Percentiles rank a stretch among this genome's conserved stretches.
These are phyloP conservation scores for Ganoderma sinense DNA, from an alignment of 1,284 basidiomycete genomes.

Conservation along the genomic window DNA sequence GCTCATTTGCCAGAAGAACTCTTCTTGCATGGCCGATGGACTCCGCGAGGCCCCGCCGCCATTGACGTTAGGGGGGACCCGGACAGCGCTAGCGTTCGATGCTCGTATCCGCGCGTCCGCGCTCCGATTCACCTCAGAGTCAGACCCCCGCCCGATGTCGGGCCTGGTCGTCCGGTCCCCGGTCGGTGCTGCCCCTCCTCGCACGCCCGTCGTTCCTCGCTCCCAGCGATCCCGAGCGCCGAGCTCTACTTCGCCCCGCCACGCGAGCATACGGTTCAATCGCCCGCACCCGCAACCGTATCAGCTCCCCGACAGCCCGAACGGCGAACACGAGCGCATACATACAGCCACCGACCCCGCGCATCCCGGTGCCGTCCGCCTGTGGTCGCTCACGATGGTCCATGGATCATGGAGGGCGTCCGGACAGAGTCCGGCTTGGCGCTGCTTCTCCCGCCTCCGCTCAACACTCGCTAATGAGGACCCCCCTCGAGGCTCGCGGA, in stretches of 20 bases:
- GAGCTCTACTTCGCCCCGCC: neutral
- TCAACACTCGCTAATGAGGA: neutral
- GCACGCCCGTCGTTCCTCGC: neutral
- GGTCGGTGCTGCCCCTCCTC: neutral
- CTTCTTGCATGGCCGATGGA: neutral
- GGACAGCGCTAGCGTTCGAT: neutral
- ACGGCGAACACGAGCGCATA: conserved; percentile 1
- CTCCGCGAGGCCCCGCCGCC: neutral
- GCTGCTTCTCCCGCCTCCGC: neutral
- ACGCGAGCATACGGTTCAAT: neutral
- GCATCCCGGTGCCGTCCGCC: neutral
- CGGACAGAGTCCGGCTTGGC: neutral
- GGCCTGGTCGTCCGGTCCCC: neutral
- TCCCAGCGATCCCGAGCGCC: neutral
- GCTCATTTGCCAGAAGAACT: neutral
- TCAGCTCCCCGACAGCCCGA: neutral
- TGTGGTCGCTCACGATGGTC: neutral
- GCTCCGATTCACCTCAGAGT: neutral
- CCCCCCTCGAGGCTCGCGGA: neutral
- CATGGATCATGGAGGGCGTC: neutral
- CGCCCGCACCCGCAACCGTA: neutral
- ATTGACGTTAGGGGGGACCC: neutral
- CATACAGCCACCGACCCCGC: neutral
- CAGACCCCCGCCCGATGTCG: neutral
- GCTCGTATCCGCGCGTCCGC: conserved; percentile 1